A percentile compares a stretch with the other conserved stretches of the same genome.
Evolutionary conservation across 75 land plant genomes (phyloP).

Genomic region (Pseudotsuga menziesii): DNA sequence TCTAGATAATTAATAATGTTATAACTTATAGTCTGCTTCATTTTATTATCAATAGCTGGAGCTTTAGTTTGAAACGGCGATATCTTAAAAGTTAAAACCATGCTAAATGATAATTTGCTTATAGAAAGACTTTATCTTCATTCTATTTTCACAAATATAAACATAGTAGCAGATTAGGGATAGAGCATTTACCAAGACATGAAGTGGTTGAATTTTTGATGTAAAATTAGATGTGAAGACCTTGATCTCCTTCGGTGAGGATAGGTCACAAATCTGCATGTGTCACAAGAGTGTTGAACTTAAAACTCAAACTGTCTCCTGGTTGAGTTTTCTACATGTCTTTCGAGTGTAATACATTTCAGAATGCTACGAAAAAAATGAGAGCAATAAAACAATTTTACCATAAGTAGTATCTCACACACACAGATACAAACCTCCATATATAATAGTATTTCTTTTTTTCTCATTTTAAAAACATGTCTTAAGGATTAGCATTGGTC

Average conservation of each 20-base stretch:
- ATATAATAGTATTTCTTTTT: neutral
- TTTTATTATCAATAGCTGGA: neutral
- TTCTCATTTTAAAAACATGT: no score
- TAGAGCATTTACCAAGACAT: conserved; percentile 63
- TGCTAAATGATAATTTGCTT: neutral
- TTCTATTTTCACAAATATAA: neutral
- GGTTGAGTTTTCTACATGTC: neutral
- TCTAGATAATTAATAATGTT: neutral
- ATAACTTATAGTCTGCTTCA: neutral
- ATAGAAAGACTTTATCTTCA: neutral
- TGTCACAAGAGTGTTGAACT: neutral
- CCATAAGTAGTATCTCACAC: neutral
- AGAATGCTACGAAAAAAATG: neutral
- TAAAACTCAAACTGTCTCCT: neutral
- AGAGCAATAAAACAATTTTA: neutral
- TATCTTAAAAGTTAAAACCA: neutral
- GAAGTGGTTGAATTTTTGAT: conserved; percentile 53
- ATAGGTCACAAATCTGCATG: conserved; percentile 88
- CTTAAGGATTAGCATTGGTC: no score
- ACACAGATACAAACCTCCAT: neutral
- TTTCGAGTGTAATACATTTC: neutral
- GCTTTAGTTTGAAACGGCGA: neutral
- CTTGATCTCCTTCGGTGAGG: conserved; percentile 75
- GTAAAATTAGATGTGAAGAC: conserved; percentile 58
- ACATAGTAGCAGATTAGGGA: neutral